Evolutionary conservation across 1,139 yeast species (phyloP).

Genomic region (Taiozyma sp.): DNA sequence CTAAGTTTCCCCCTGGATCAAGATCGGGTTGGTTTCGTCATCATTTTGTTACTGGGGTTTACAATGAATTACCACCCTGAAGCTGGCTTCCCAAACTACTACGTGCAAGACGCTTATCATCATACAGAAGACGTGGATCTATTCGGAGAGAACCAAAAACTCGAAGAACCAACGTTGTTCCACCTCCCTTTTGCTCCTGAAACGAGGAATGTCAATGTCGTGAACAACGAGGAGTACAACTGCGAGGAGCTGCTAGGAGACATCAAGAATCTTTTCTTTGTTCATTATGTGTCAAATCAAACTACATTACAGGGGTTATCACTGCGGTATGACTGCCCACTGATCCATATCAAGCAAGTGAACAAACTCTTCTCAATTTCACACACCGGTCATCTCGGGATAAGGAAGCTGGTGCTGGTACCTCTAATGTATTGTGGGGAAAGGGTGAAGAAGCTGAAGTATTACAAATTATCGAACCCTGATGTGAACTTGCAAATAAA

Average conservation of each 20-base stretch:
- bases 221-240: neutral
- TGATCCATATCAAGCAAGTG: neutral
- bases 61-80: neutral
- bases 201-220: neutral
- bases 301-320: constrained; percentile 9
- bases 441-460: neutral
- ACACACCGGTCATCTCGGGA: constrained; percentile 1
- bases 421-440: constrained; percentile 3
- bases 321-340: constrained; percentile 3
- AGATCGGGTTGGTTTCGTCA: neutral
- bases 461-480: constrained; percentile 1
- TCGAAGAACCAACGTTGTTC: neutral
- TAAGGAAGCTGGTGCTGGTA: constrained; percentile 2
- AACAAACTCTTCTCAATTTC: constrained; percentile 3
- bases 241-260: neutral
- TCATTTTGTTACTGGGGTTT: neutral
- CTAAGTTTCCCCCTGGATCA: neutral
- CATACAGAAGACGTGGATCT: neutral
- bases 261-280: constrained; percentile 1
- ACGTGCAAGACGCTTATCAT: neutral
- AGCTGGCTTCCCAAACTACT: neutral
- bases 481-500: neutral
- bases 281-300: constrained; percentile 5
- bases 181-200: neutral
- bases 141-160: neutral